Percentiles rank a stretch among this genome's conserved stretches.
These are phyloP conservation scores for Cordyceps militaris DNA, from an alignment of 2,329 filamentous ascomycete genomes.

Conservation along the genomic window DNA sequence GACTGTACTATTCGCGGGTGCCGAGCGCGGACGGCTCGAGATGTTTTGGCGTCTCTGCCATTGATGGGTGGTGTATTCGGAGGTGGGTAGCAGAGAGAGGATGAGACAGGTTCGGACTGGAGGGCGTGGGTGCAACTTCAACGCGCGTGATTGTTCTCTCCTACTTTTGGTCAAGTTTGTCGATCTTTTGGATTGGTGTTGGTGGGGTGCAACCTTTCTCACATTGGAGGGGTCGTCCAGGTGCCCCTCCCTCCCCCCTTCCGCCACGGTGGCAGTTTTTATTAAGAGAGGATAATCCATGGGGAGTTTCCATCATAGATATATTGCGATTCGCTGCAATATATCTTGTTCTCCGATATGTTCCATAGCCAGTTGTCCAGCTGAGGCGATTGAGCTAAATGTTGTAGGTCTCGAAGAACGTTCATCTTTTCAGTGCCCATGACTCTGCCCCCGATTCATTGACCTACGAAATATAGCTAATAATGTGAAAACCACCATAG, in stretches of 20 bases:
- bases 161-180: neutral
- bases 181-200: neutral
- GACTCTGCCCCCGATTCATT: neutral
- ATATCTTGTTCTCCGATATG: no score
- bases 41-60: slow-evolving; percentile 42
- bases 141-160: neutral
- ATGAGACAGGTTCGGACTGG: no score
- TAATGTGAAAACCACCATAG: neutral
- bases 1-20: slow-evolving; percentile 79
- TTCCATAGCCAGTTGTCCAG: neutral
- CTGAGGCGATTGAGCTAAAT: neutral
- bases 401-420: neutral
- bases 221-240: neutral
- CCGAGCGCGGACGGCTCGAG: slow-evolving; percentile 74
- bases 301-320: no score
- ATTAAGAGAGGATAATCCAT: no score
- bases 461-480: neutral
- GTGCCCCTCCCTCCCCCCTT: neutral
- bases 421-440: neutral
- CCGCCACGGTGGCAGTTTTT: no score
- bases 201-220: neutral
- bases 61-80: neutral
- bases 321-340: no score
- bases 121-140: no score
- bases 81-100: neutral